Evolutionary conservation across 116 monocot genomes (phyloP), one percentile per base, ranked within the genome.

Genomic region (Zostera marina): DNA sequence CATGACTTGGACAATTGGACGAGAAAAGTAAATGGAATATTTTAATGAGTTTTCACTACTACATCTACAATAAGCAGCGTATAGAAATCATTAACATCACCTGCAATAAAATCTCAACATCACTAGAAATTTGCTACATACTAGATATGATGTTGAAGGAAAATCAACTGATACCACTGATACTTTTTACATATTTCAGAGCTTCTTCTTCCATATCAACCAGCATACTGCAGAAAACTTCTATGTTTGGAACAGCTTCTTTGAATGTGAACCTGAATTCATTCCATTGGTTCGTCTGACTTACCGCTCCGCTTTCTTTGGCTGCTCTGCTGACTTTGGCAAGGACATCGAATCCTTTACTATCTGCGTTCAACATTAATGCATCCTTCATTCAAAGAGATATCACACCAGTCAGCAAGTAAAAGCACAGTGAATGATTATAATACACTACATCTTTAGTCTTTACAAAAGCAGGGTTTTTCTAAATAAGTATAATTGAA

Each of bases 211-310:
- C 89, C 68, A 96, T 66, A 26, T 76, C 79, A 26, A 88, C 75
- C 17, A 96, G 74, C 44, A 70, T 62, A 16, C 43, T 47, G 62
- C 85, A 96, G 61, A 96, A 89, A 23, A 66, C 41, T 72, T 85
- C 82, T 8, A 82, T 20, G 49, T 82, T 80, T 11, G 53, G 44
- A n/a, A 82, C 85, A 22, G 73, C 78, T 57, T 89, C 78, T 54
- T 80, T 80, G 54, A 96, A 89, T 6, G 75, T 64, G 55, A 96
- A 89, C 42, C 96, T 75, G 63, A 96, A 85, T 64, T 96, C 89
- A 52, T 79, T 82, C 96, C 96, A 85, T 9, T 69, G 45, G 41
- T 76, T 77, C 52, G 49, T 64, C 43, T 32, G 32, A 32, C 5
- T 32, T 32, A 32, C 24, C 10, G 40, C 38, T 16, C 60, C 64